A percentile compares a stretch with the other conserved stretches of the same genome.
Evolutionary conservation across 2,329 filamentous ascomycete genomes (phyloP).

Genomic region (Trichophyton schoenleinii): DNA sequence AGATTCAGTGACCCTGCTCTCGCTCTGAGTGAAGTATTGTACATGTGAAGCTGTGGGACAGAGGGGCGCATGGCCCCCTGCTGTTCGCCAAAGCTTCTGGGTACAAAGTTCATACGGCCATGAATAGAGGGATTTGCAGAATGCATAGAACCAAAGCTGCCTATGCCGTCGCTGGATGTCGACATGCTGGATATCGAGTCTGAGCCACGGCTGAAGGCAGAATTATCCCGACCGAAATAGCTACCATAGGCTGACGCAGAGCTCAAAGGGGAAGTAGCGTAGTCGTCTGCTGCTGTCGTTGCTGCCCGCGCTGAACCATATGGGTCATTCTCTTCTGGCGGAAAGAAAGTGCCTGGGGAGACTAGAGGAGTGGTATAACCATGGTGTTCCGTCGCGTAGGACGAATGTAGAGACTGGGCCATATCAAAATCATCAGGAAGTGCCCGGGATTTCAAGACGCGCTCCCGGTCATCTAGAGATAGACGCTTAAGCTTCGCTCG

Average conservation of each 20-base stretch:
- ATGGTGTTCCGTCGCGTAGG: slow-evolving; percentile 33
- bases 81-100: slow-evolving; percentile 12
- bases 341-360: slow-evolving; percentile 32
- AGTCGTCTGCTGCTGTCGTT: slow-evolving; percentile 25
- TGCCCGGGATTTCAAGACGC: slow-evolving; percentile 48
- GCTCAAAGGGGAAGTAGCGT: slow-evolving; percentile 27
- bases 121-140: slow-evolving; percentile 12
- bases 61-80: slow-evolving; percentile 6
- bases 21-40: slow-evolving; percentile 3
- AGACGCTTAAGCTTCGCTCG: slow-evolving; percentile 50
- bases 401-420: slow-evolving; percentile 45
- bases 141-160: slow-evolving; percentile 18
- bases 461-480: slow-evolving; percentile 48
- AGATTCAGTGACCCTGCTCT: slow-evolving; percentile 9
- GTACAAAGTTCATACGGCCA: slow-evolving; percentile 7
- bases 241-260: slow-evolving; percentile 25
- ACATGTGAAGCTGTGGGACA: slow-evolving; percentile 8
- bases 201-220: slow-evolving; percentile 16
- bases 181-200: slow-evolving; percentile 15
- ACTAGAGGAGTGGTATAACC: slow-evolving; percentile 38
- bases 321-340: slow-evolving; percentile 13
- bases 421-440: slow-evolving; percentile 50
- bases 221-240: slow-evolving; percentile 20
- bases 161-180: slow-evolving; percentile 18
- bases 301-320: slow-evolving; percentile 20